Evolutionary conservation across 305 asterid species (phyloP), one percentile per base, ranked within the genome.

Genomic region (Fraxinus dipetala): DNA sequence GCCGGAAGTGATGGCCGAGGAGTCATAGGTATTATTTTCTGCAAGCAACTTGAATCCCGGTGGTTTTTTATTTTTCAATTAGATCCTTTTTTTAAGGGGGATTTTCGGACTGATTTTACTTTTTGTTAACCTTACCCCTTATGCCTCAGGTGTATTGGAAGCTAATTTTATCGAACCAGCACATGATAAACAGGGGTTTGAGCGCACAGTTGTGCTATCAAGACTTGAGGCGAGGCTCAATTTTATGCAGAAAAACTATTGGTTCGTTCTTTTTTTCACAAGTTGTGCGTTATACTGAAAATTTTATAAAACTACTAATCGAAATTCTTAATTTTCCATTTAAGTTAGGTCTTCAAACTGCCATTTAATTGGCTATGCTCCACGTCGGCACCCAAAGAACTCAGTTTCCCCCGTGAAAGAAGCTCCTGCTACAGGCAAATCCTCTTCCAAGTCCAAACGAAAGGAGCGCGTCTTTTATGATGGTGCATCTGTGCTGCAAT

Each of bases 1-100:
- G 95, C 98, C 3, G 97, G 98, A 72, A 93, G 98, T 80, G 90
- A 89, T 86, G 97, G 98, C 77, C 89, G 96, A 59, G 97, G 96
- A 48, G 96, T 88, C 51, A 78, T 92, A 81, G 93, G 94, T 88
- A 88, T 59, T 72, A 40, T 8, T 76, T 77, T 11, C 54, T 51
- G 20, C 38, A 2, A 22, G 59, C 16, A 26, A 16, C 40, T 13
- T 10, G 32, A 63, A 22, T 24, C 34, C 32, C 6, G 2, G 16
- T 2, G 72, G 11, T 22, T 18, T 43, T 22, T 74, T 10, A 35
- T 63, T 69, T 22, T 61, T 45, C 5, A 16, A 11, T 30, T 11
- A 28, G 6, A 76, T 76, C 48, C 24, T 28, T 26, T 56, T 4
- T 76, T 14, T 54, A 1, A 14, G 14, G n/a, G 4, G 13, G 28